These are phyloP conservation scores for Naumovozyma castellii DNA, from an alignment of 805 yeast species.

Conservation along the genomic window DNA sequence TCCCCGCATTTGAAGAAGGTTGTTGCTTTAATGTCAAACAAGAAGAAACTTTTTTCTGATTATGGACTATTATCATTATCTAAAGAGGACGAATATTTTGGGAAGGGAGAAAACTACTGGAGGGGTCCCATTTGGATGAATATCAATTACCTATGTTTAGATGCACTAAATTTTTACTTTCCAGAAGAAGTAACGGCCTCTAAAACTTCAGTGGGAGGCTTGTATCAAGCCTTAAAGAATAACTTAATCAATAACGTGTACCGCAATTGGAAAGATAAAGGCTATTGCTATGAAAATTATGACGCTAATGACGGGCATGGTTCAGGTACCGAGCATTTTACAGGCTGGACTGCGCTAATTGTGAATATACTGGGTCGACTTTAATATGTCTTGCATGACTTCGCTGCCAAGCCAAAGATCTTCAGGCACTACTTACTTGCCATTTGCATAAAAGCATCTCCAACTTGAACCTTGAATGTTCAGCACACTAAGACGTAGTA, in stretches of 20 bases:
- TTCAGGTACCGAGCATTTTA: constrained; percentile 76
- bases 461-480: too few species aligned
- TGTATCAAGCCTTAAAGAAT: constrained; percentile 51
- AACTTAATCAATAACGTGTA: constrained; percentile 63
- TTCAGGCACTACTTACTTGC: too few species aligned
- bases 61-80: constrained; percentile 80
- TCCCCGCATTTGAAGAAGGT: constrained; percentile 42
- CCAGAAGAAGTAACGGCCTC: constrained; percentile 18
- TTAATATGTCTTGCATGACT: too few species aligned
- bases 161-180: constrained; percentile 52
- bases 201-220: constrained; percentile 31
- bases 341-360: constrained; percentile 89
- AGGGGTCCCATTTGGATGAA: constrained; percentile 90
- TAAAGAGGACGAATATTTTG: constrained; percentile 52
- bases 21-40: constrained; percentile 53
- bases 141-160: constrained; percentile 75
- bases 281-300: constrained; percentile 87
- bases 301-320: constrained; percentile 67
- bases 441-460: too few species aligned
- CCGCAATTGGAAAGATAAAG: constrained; percentile 63
- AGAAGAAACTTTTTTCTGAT: constrained; percentile 64
- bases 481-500: too few species aligned
- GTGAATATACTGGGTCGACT: constrained; percentile 54
- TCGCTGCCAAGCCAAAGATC: too few species aligned
- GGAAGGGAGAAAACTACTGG: constrained; percentile 88